Evolutionary conservation across 2,329 filamentous ascomycete genomes (phyloP), one percentile per base, ranked within the genome.

Genomic region (Pseudogymnoascus sp.): DNA sequence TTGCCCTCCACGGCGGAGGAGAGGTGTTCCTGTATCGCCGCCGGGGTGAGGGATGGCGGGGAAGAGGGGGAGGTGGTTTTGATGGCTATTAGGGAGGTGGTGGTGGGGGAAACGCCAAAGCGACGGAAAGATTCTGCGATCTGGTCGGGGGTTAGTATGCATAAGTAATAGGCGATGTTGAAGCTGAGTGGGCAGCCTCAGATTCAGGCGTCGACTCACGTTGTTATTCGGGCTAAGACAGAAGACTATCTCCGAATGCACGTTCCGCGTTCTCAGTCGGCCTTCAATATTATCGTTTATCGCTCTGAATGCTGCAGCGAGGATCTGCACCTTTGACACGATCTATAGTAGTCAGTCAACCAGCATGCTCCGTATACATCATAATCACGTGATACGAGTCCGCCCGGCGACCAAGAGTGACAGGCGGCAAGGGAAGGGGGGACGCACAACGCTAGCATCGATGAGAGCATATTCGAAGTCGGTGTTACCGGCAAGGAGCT

Each of bases 401-500:
- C n/a, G 3, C 6, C 21, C 2, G 53, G n/a, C n/a, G 37, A 14
- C n/a, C n/a, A n/a, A 24, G 37, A 33, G 59, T 44, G 60, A 31
- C 24, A 35, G 37, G 37, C 3, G 26, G 5, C 10, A 47, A 24
- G 26, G 21, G 14, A 61, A 62, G 37, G 16, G 7, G 26, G n/a
- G 56, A 65, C 56, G 65, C 80, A 93, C 88, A 74, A 90, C 84
- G 53, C 84, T 86, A 19, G 92, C 92, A 76, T 99, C 93, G 56
- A 99, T 83, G 68, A 99, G 89, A 35, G 93, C 92, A 79, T 97
- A 97, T 76, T 97, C 92, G 70, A 93, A 97, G 7, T 88, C 87
- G 10, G 84, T 72, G 72, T 97, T 96, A 61, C 90, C 89, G 5
- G 85, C 82, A n/a, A 97, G 80, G 4, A 99, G 84, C 77, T 97